These are phyloP conservation scores for Fusarium siculi DNA, from an alignment of 2,329 filamentous ascomycete genomes.

Conservation along the genomic window DNA sequence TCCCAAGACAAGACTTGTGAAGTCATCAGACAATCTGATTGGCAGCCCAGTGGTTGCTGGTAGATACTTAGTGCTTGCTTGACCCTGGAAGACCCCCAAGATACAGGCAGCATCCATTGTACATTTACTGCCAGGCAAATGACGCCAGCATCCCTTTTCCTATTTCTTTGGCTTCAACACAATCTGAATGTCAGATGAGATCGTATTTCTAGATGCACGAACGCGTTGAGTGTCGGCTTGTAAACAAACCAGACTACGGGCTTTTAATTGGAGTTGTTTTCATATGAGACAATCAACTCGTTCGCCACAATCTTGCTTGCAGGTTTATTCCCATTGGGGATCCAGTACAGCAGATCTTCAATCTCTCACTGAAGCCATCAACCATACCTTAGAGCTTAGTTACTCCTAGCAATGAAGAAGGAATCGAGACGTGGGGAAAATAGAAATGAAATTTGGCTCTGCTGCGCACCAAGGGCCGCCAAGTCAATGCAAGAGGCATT, in stretches of 20 bases:
- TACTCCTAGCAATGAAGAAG: neutral
- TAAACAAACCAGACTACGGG: neutral
- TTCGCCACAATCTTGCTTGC: neutral
- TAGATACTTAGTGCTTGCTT: neutral
- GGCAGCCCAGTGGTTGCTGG: slow-evolving; percentile 1
- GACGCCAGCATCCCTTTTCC: slow-evolving; percentile 6
- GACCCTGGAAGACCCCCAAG: neutral
- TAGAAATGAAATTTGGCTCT: neutral
- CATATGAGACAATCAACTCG: slow-evolving; percentile 3
- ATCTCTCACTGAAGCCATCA: neutral
- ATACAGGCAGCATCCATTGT: neutral
- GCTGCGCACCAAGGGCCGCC: neutral
- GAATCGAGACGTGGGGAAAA: neutral
- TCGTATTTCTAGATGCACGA: neutral
- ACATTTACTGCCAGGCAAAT: neutral
- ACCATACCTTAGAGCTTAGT: neutral
- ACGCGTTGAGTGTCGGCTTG: neutral
- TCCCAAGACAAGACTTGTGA: slow-evolving; percentile 28
- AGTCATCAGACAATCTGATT: slow-evolving; percentile 28
- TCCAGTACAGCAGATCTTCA: neutral
- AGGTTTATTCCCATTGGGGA: neutral
- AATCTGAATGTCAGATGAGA: neutral
- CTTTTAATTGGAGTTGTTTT: neutral
- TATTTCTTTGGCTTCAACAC: neutral
- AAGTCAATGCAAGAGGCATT: slow-evolving; percentile 6